These are phyloP conservation scores for Pascua sp. DNA, from an alignment of 1,284 basidiomycete genomes.

Conservation along the genomic window DNA sequence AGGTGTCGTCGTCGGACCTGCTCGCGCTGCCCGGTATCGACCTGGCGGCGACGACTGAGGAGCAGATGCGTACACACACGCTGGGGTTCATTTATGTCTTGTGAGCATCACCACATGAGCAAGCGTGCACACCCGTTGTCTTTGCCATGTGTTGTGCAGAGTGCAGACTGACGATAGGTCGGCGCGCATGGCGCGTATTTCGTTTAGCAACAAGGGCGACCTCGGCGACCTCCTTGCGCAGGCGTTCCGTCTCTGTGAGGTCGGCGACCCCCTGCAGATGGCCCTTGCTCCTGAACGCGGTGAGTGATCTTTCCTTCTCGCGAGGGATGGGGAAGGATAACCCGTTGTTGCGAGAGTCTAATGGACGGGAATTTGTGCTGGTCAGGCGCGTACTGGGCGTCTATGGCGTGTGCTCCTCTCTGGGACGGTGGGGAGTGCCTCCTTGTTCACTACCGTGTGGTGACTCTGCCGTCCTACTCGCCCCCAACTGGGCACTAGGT, in stretches of 20 bases:
- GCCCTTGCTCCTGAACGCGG: constrained; percentile 3
- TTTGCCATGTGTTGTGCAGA: neutral
- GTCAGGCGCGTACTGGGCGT: too few relatives aligned
- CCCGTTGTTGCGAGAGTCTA: too few relatives aligned
- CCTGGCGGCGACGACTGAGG: constrained; percentile 16
- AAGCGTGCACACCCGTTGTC: neutral
- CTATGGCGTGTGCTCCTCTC: too few relatives aligned
- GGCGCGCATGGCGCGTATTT: constrained; percentile 2
- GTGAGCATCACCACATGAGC: constrained; percentile 18
- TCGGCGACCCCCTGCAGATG: constrained; percentile 18
- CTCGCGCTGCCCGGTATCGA: constrained; percentile 18
- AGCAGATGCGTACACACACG: constrained; percentile 14
- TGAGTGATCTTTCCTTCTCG: neutral
- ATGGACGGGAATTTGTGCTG: too few relatives aligned
- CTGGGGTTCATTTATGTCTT: constrained; percentile 32
- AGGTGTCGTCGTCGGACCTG: neutral
- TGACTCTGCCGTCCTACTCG: too few relatives aligned
- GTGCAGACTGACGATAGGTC: constrained; percentile 4
- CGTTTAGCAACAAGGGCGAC: neutral
- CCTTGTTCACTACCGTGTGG: too few relatives aligned
- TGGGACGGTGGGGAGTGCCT: too few relatives aligned
- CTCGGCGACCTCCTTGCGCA: constrained; percentile 10
- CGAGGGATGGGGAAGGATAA: too few relatives aligned
- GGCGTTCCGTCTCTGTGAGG: constrained; percentile 11
- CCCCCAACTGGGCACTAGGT: too few relatives aligned